Percentiles rank a stretch among this genome's conserved stretches.
Evolutionary conservation across 2,329 filamentous ascomycete species (phyloP).

Genomic region (Aspergillus phoenicis): DNA sequence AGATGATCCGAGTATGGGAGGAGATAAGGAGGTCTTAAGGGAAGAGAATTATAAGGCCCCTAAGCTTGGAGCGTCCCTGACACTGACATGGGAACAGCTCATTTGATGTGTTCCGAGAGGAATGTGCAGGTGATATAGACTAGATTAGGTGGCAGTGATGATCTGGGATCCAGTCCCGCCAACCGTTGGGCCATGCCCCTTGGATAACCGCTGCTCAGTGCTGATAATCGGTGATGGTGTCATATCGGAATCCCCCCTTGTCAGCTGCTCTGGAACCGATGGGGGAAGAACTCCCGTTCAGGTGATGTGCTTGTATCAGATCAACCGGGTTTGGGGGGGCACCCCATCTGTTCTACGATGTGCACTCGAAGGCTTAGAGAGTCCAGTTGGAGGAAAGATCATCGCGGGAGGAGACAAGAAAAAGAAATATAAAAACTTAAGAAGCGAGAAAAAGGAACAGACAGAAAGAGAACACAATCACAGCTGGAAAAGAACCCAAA

Average conservation of each 20-base stretch:
- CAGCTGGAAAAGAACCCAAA: neutral
- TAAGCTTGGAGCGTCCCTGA: neutral
- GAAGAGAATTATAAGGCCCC: neutral
- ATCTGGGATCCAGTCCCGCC: slow-evolving; percentile 10
- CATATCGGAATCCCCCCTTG: slow-evolving; percentile 1
- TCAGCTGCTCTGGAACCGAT: slow-evolving; percentile 2
- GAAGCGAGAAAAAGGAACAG: neutral
- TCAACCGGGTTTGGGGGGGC: neutral
- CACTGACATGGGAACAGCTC: slow-evolving; percentile 6
- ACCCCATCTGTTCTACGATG: neutral
- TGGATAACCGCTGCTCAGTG: slow-evolving; percentile 4
- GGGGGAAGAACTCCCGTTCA: neutral
- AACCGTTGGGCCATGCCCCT: slow-evolving; percentile 2
- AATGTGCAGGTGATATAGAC: slow-evolving; percentile 13
- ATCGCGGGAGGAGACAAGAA: neutral
- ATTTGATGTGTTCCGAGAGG: slow-evolving; percentile 6
- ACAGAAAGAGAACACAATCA: neutral
- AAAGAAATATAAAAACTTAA: neutral
- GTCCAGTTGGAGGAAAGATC: neutral
- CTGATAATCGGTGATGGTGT: slow-evolving; percentile 9
- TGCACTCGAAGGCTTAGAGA: neutral
- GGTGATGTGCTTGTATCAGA: neutral
- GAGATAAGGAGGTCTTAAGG: neutral
- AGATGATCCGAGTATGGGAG: neutral
- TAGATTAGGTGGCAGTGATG: slow-evolving; percentile 5